These are phyloP conservation scores for Microbotryum intermedium DNA, from an alignment of 1,284 basidiomycete species.

Conservation along the genomic window DNA sequence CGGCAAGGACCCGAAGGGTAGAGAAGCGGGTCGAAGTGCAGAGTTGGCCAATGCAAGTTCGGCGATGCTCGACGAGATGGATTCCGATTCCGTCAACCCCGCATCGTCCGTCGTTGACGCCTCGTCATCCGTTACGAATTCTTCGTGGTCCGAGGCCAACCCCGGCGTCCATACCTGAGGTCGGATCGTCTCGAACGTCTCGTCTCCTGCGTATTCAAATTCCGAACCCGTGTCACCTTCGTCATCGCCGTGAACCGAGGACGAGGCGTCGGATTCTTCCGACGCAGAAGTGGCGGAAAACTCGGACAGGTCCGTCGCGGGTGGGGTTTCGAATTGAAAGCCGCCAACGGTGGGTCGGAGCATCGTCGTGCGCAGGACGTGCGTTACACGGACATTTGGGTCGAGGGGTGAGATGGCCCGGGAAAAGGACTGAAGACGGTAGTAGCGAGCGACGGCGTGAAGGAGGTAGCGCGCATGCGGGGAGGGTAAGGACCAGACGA, in stretches of 20 bases:
- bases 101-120: neutral
- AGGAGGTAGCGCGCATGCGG: conserved; percentile 23
- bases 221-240: neutral
- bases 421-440: conserved; percentile 23
- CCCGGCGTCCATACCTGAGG: neutral
- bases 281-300: conserved; percentile 1
- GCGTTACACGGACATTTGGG: conserved; percentile 18
- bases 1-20: no score
- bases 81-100: no score
- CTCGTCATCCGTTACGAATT: neutral
- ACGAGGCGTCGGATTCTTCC: neutral
- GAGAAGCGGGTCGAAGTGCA: no score
- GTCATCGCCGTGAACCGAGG: neutral
- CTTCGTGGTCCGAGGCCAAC: neutral
- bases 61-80: no score
- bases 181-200: neutral
- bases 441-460: conserved; percentile 24
- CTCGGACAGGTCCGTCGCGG: conserved; percentile 18
- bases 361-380: conserved; percentile 17
- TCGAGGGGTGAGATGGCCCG: conserved; percentile 21
- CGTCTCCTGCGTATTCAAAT: neutral
- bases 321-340: conserved; percentile 16
- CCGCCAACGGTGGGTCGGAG: neutral
- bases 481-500: conserved; percentile 21
- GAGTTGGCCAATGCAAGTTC: no score